These are phyloP conservation scores for Stereocaulon alpinum DNA, from an alignment of 495 filamentous ascomycete species.

Conservation along the genomic window DNA sequence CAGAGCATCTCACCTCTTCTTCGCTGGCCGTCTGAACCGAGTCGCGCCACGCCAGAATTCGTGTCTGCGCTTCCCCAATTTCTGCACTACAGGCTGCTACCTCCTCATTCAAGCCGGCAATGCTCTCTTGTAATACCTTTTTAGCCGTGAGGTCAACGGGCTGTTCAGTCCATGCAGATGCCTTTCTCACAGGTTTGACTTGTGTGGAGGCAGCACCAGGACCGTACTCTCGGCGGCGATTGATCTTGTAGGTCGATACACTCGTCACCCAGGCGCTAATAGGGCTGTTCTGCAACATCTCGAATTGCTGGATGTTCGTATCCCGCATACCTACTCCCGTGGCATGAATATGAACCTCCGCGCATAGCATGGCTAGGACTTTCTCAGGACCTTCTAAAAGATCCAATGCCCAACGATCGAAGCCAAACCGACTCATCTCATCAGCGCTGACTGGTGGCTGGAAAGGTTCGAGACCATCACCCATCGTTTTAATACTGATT, in stretches of 20 bases:
- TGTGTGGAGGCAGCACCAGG: constrained; percentile 53
- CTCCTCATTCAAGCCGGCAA: constrained; percentile 35
- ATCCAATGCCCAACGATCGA: constrained; percentile 71
- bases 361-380: constrained; percentile 78
- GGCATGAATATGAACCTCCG: constrained; percentile 51
- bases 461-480: constrained; percentile 31
- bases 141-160: constrained; percentile 58
- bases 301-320: constrained; percentile 52
- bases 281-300: constrained; percentile 40
- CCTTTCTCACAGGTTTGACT: constrained; percentile 43
- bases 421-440: constrained; percentile 49
- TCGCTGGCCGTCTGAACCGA: constrained; percentile 15
- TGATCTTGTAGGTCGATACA: constrained; percentile 45
- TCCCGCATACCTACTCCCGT: constrained; percentile 54
- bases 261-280: constrained; percentile 56
- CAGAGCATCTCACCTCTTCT: constrained; percentile 33
- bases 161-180: constrained; percentile 64
- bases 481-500: constrained; percentile 51
- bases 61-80: constrained; percentile 21
- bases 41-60: constrained; percentile 18
- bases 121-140: constrained; percentile 34
- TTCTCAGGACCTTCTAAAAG: constrained; percentile 71
- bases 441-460: constrained; percentile 42
- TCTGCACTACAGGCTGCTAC: constrained; percentile 29
- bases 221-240: constrained; percentile 65